Conservation (phyloP, 2,329 filamentous ascomycete species). For the Colletotrichum sp. region DNA sequence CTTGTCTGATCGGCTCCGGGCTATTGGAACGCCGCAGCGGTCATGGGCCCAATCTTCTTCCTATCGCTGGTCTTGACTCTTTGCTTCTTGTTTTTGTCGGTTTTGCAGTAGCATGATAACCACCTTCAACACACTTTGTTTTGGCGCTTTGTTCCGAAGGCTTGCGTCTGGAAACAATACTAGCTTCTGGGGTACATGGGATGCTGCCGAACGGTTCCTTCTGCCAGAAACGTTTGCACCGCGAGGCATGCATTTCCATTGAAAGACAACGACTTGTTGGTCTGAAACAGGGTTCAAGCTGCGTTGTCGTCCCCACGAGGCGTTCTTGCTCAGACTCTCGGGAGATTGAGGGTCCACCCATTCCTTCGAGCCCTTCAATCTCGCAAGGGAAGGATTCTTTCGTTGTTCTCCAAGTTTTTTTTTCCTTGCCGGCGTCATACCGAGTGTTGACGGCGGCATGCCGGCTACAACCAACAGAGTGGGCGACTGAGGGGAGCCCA, state of each 20-base stretch:
- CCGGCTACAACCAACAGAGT: background rate
- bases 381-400: background rate
- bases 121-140: background rate
- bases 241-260: background rate
- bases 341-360: slow-evolving; percentile 1
- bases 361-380: background rate
- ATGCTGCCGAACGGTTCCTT: background rate
- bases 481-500: background rate
- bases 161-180: background rate
- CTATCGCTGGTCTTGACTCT: background rate
- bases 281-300: background rate
- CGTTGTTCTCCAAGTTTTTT: background rate
- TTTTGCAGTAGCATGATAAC: background rate
- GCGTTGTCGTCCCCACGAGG: background rate
- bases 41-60: background rate
- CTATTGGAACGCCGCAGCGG: background rate
- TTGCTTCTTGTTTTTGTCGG: background rate
- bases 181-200: background rate
- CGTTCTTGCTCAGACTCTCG: background rate
- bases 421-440: background rate
- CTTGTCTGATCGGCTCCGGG: background rate
- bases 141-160: background rate
- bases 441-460: background rate
- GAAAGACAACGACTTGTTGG: background rate
- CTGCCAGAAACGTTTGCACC: background rate